Conservation (phyloP, 1,284 basidiomycete genomes). For the Boletellus dicymbophilus region DNA sequence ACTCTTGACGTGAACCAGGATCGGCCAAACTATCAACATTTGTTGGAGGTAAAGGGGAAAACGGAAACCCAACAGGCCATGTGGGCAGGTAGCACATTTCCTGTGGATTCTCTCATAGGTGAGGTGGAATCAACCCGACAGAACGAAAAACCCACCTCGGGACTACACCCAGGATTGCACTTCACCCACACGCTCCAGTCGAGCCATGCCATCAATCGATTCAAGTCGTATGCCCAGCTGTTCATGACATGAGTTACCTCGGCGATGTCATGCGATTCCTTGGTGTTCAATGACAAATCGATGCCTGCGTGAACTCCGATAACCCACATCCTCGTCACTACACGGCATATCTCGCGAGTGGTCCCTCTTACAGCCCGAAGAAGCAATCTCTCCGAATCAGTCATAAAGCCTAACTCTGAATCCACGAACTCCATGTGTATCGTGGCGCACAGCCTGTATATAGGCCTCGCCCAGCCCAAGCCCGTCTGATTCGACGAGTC, state of each 20-base stretch:
- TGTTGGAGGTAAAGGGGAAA: background rate
- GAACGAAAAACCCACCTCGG: constrained; percentile 30
- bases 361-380: background rate
- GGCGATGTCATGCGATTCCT: background rate
- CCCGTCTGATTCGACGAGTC: background rate
- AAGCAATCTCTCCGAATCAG: background rate
- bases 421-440: background rate
- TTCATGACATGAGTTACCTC: constrained; percentile 11
- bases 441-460: background rate
- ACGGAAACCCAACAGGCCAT: background rate
- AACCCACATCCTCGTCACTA: background rate
- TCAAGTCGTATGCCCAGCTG: constrained; percentile 29
- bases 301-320: background rate
- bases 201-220: constrained; percentile 39
- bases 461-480: background rate
- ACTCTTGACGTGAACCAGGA: background rate
- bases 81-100: background rate
- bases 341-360: background rate
- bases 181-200: constrained; percentile 44
- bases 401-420: background rate
- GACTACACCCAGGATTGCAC: constrained; percentile 37
- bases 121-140: background rate
- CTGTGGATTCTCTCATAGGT: too few relatives aligned
- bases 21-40: background rate
- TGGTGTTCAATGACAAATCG: constrained; percentile 14